Conservation (phyloP, 768 basidiomycete genomes). For the Panaeolus papilionaceus region DNA sequence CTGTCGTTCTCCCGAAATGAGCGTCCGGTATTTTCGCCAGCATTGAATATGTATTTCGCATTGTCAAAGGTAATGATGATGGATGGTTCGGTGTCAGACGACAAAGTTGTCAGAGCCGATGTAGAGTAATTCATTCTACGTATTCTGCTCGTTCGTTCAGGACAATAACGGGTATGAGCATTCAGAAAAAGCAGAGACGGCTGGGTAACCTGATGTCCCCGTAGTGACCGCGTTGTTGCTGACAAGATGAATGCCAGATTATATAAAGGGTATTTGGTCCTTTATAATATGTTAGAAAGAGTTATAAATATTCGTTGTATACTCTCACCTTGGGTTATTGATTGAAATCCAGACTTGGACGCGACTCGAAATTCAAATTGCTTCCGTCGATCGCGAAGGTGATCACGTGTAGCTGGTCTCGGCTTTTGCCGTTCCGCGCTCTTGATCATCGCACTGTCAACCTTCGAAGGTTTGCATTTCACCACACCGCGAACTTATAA, state of each 20-base stretch:
- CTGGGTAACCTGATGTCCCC: constrained; percentile 1
- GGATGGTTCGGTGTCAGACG: constrained; percentile 84
- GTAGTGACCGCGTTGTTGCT: neutral
- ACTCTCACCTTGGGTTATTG: constrained; percentile 1
- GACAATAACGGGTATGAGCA: neutral
- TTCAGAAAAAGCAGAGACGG: neutral
- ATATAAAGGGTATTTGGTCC: neutral
- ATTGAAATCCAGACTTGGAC: neutral
- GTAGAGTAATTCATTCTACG: constrained; percentile 61
- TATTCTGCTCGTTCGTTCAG: neutral
- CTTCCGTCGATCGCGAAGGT: neutral
- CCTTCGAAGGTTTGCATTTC: too few relatives aligned
- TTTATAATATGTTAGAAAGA: neutral
- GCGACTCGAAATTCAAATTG: constrained; percentile 7
- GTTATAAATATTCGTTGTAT: neutral
- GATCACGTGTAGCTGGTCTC: neutral
- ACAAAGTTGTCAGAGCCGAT: constrained; percentile 59
- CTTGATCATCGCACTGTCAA: neutral
- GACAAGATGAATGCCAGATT: constrained; percentile 7
- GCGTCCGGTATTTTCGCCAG: constrained; percentile 80
- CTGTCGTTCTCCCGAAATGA: constrained; percentile 71
- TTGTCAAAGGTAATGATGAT: constrained; percentile 77
- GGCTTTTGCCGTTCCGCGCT: neutral
- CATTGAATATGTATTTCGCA: constrained; percentile 89
- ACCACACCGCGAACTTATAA: too few relatives aligned